Evolutionary conservation across 2,329 filamentous ascomycete genomes (phyloP).

Genomic region (Ophiocordyceps australis): DNA sequence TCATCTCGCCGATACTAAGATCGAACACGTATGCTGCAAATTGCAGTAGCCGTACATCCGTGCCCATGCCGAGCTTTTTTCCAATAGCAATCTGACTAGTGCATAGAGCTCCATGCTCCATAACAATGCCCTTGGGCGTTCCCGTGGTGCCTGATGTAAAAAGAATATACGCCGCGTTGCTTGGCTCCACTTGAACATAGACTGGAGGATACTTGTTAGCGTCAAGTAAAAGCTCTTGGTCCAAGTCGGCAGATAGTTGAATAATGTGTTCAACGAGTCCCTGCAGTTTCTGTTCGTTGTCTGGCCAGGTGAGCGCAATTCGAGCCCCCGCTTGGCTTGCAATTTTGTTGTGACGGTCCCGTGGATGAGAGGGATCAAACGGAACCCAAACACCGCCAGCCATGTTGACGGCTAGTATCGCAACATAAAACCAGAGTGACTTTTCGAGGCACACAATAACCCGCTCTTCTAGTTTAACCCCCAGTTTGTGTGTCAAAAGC

Average conservation of each 20-base stretch:
- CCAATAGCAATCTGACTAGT: background rate
- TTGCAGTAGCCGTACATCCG: conserved; percentile 2
- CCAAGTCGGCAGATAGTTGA: no score
- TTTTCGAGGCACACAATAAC: conserved; percentile 1
- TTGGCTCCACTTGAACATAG: background rate
- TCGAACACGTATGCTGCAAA: conserved; percentile 5
- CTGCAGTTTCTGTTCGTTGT: background rate
- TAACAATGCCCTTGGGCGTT: conserved; percentile 7
- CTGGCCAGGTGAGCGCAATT: background rate
- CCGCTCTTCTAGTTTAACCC: background rate
- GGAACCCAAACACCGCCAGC: conserved; percentile 4
- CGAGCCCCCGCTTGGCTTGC: background rate
- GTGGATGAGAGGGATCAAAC: conserved; percentile 3
- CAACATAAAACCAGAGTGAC: conserved; percentile 4
- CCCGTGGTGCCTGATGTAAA: conserved; percentile 11
- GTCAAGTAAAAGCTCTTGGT: no score
- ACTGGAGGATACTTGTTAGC: no score
- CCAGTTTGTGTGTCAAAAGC: conserved; percentile 4
- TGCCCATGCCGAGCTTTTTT: conserved; percentile 1
- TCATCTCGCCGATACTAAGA: conserved; percentile 1
- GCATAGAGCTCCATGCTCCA: conserved; percentile 1
- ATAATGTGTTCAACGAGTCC: no score
- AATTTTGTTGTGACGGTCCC: background rate
- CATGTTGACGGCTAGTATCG: conserved; percentile 4
- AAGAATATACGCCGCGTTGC: conserved; percentile 5